Evolutionary conservation across 2,329 filamentous ascomycete genomes (phyloP).

Genomic region (Domatiomyces catenatus): DNA sequence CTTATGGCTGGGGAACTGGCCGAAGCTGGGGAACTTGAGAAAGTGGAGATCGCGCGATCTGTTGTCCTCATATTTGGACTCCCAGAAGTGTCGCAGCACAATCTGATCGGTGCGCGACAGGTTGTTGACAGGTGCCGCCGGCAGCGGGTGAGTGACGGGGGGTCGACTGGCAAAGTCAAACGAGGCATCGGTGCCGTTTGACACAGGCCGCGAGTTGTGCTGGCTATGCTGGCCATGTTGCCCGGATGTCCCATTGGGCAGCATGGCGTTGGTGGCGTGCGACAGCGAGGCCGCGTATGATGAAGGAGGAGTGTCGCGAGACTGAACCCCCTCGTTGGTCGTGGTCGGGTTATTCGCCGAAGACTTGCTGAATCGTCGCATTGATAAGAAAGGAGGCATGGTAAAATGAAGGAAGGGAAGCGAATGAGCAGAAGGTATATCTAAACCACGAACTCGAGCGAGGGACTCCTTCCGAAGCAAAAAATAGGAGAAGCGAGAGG

Average conservation of each 20-base stretch:
- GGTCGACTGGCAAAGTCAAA: constrained; percentile 16
- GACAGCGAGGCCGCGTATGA: constrained; percentile 12
- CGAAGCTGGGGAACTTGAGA: constrained; percentile 10
- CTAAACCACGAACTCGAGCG: not conserved
- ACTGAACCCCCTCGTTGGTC: constrained; percentile 7
- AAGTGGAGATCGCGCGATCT: constrained; percentile 15
- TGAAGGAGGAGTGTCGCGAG: constrained; percentile 8
- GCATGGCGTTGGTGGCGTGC: constrained; percentile 8
- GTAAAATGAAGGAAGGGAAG: not conserved
- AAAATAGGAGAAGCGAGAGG: not conserved
- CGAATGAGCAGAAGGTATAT: not conserved
- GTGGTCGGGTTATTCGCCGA: constrained; percentile 1
- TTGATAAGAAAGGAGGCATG: constrained; percentile 12
- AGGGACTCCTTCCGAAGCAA: not conserved
- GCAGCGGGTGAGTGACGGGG: constrained; percentile 8
- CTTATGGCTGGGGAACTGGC: constrained; percentile 10
- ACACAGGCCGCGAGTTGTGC: constrained; percentile 11
- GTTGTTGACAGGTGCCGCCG: constrained; percentile 7
- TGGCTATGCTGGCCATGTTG: constrained; percentile 3
- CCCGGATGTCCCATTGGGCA: constrained; percentile 6
- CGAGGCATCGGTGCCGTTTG: constrained; percentile 11
- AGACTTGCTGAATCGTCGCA: constrained; percentile 11
- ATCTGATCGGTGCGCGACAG: constrained; percentile 16
- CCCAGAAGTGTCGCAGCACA: constrained; percentile 17
- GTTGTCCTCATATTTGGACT: constrained; percentile 15